phyloP scores from a whole-genome alignment of 2,329 filamentous ascomycete species.

The Aspergillus unguis region DNA sequence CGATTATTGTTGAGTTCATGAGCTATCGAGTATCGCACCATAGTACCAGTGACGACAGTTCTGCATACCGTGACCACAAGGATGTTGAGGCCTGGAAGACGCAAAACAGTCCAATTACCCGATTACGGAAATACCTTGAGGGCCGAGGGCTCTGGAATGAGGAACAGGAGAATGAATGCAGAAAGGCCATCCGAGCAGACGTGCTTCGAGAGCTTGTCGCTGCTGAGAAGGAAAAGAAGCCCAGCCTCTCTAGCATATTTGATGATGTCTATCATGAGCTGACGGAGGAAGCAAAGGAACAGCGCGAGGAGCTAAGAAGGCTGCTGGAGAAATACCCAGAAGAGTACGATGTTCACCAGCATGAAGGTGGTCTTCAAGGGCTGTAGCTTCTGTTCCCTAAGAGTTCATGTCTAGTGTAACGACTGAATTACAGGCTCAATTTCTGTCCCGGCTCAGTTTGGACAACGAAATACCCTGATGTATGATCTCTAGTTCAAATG shows the following conservation, averaged over 20 bases:
- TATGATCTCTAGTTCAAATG: background rate
- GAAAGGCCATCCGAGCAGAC: slow-evolving; percentile 64
- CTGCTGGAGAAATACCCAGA: slow-evolving; percentile 81
- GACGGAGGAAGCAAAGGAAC: slow-evolving; percentile 71
- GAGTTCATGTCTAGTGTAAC: background rate
- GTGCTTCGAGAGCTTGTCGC: slow-evolving; percentile 79
- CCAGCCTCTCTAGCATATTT: slow-evolving; percentile 59
- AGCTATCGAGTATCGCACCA: slow-evolving; percentile 97
- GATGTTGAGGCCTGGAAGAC: slow-evolving; percentile 96
- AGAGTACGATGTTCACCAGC: slow-evolving; percentile 81
- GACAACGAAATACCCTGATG: background rate
- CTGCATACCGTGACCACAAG: slow-evolving; percentile 86
- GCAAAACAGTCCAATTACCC: slow-evolving; percentile 80
- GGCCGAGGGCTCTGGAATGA: slow-evolving; percentile 80
- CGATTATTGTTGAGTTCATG: slow-evolving; percentile 91
- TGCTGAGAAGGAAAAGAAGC: slow-evolving; percentile 58
- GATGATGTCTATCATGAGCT: slow-evolving; percentile 85
- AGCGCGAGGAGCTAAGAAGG: slow-evolving; percentile 72
- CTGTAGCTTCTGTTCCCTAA: slow-evolving; percentile 38
- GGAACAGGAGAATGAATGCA: slow-evolving; percentile 69
- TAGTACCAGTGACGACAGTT: slow-evolving; percentile 94
- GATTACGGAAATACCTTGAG: slow-evolving; percentile 88
- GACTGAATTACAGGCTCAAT: background rate
- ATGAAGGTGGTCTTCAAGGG: slow-evolving; percentile 68
- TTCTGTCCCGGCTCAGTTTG: background rate